Percentiles rank a stretch among this genome's conserved stretches.
Conservation (phyloP, 768 basidiomycete genomes). For the Mycena maculata region DNA sequence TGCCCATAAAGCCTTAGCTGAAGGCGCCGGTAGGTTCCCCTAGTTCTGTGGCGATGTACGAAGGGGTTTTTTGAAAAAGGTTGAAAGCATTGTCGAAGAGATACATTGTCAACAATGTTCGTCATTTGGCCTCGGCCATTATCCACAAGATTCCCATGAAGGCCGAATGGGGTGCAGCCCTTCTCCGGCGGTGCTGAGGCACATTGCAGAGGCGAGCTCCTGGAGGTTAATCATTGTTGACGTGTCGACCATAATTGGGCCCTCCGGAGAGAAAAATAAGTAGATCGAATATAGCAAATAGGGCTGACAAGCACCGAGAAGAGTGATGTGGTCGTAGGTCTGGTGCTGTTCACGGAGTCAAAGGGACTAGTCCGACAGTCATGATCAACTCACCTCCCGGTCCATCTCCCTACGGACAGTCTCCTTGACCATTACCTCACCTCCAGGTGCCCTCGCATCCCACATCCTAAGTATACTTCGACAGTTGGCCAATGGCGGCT, state of each 20-base stretch:
- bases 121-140: slow-evolving; percentile 23
- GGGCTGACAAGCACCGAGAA: slow-evolving; percentile 29
- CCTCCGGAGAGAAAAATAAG: slow-evolving; percentile 21
- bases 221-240: slow-evolving; percentile 27
- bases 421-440: slow-evolving; percentile 21
- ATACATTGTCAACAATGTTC: slow-evolving; percentile 27
- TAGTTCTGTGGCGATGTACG: slow-evolving; percentile 29
- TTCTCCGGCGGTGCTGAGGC: not conserved
- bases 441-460: slow-evolving; percentile 23
- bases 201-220: slow-evolving; percentile 27
- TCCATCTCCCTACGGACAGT: slow-evolving; percentile 25
- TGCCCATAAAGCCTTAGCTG: slow-evolving; percentile 15
- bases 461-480: slow-evolving; percentile 29
- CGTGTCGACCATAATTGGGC: slow-evolving; percentile 11
- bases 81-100: slow-evolving; percentile 25
- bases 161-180: not conserved
- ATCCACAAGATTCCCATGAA: slow-evolving; percentile 26
- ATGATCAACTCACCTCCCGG: slow-evolving; percentile 8
- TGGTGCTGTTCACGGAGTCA: slow-evolving; percentile 9
- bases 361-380: not conserved
- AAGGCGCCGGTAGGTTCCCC: slow-evolving; percentile 7
- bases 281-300: slow-evolving; percentile 28
- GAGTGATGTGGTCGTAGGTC: slow-evolving; percentile 18
- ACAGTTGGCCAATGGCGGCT: slow-evolving; percentile 25
- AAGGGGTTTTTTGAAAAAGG: slow-evolving; percentile 4